A percentile compares a stretch with the other conserved stretches of the same genome.
phyloP scores from a whole-genome alignment of 768 basidiomycete genomes.

The Hemileccinum impolitum region DNA sequence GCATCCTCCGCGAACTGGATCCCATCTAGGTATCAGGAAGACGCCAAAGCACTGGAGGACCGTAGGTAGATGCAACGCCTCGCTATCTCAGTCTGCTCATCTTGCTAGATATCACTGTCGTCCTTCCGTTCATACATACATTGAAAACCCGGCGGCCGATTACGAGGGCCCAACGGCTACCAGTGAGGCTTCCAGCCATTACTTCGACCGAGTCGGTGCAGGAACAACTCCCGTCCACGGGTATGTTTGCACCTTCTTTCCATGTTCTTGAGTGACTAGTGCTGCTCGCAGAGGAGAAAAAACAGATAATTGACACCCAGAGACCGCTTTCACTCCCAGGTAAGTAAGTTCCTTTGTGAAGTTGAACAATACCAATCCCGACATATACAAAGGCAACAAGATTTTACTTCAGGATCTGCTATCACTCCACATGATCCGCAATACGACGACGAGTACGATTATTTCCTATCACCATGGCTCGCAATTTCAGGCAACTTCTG shows the following conservation, averaged over 20 bases:
- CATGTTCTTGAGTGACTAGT: neutral
- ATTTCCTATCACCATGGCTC: constrained; percentile 31
- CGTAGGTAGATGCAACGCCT: constrained; percentile 30
- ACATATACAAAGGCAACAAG: constrained; percentile 10
- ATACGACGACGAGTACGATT: constrained; percentile 31
- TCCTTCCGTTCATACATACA: constrained; percentile 40
- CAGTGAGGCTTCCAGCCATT: constrained; percentile 13
- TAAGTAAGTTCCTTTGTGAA: neutral
- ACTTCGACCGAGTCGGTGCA: neutral
- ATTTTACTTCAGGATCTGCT: constrained; percentile 33
- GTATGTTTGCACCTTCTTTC: constrained; percentile 1
- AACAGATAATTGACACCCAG: constrained; percentile 30
- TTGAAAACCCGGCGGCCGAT: constrained; percentile 30
- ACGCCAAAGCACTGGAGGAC: constrained; percentile 29
- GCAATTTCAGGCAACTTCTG: constrained; percentile 21
- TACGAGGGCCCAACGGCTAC: constrained; percentile 10
- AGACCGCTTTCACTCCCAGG: constrained; percentile 26
- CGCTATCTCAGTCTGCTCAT: constrained; percentile 1
- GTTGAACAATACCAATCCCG: neutral
- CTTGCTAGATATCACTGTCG: constrained; percentile 41
- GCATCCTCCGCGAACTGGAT: constrained; percentile 41
- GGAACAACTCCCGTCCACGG: constrained; percentile 5
- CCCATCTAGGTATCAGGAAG: constrained; percentile 41
- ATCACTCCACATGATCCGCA: constrained; percentile 38
- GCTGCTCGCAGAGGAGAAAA: constrained; percentile 8